Evolutionary conservation across 1,284 basidiomycete genomes (phyloP), one percentile per base, ranked within the genome.

Genomic region (Lentinus polychrous): DNA sequence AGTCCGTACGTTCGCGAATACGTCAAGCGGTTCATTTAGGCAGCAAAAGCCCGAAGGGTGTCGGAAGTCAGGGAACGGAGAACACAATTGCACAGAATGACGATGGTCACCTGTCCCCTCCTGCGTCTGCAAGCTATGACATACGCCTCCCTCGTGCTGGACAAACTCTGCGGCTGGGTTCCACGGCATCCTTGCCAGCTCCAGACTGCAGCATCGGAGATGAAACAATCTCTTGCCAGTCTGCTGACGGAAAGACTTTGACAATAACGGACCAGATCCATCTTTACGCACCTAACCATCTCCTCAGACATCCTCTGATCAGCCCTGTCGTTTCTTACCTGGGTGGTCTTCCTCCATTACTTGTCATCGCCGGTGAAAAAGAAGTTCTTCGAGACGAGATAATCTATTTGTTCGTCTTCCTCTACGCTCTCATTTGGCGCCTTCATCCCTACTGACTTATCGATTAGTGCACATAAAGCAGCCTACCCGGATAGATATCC

Each of bases 381-480:
- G 95, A 99, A 67, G 93, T 97, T 0, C 67, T 98, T 37, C 74
- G 92, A 43, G 95, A 99, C 60, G 94, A 98, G 66, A 85, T 93
- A 42, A 80, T 97, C 34, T 98, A 91, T 60, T 69, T 78, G 88
- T 92, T 55, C 59, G 88, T 75, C 32, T 3, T 2, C 20, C 31
- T 47, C 17, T 42, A 34, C 37, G 33, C 33, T 45, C 3, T 32
- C 15, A 22, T 38, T 31, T n/a, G n/a, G 23, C 18, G 15, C 18
- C 7, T 31, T 46, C 49, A 34, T 40, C 23, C 37, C 23, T 14
- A 51, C 47, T 35, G 5, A 14, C 40, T 20, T 20, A 17, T n/a
- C n/a, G 5, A 17, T 11, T 55, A 95, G 92, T 12, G 94, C 95
- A 0, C 94, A 98, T 62, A 93, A 88, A 58, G 95, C 95, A 11